A percentile compares a stretch with the other conserved stretches of the same genome.
Conservation (phyloP, 2,329 filamentous ascomycete species). For the Fusarium sp. region DNA sequence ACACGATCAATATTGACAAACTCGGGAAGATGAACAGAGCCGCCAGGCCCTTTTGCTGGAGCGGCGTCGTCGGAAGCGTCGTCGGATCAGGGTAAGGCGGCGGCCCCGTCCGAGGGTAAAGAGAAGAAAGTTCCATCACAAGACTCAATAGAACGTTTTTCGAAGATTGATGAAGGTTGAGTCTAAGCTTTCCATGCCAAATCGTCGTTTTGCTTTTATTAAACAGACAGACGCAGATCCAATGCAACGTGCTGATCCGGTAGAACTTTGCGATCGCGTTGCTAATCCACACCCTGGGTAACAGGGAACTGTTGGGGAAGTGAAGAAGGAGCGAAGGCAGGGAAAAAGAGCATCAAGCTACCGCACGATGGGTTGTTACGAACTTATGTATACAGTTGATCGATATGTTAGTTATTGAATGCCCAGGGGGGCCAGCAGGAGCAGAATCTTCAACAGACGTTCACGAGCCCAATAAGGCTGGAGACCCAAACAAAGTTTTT, state of each 20-base stretch:
- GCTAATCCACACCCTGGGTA: slow-evolving; percentile 16
- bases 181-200: not conserved
- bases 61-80: slow-evolving; percentile 51
- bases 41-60: slow-evolving; percentile 49
- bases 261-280: slow-evolving; percentile 1
- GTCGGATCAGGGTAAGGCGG: slow-evolving; percentile 44
- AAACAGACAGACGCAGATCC: not conserved
- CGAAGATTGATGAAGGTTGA: not conserved
- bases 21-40: slow-evolving; percentile 52
- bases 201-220: not conserved
- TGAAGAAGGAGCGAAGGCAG: not conserved
- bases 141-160: not conserved
- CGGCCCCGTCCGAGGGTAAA: slow-evolving; percentile 30
- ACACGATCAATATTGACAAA: slow-evolving; percentile 46
- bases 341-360: not conserved
- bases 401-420: not conserved
- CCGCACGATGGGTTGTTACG: not conserved
- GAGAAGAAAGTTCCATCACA: slow-evolving; percentile 15
- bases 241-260: slow-evolving; percentile 26
- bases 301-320: slow-evolving; percentile 6
- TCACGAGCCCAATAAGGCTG: not conserved
- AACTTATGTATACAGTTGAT: slow-evolving; percentile 25
- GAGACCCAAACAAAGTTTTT: slow-evolving; percentile 22
- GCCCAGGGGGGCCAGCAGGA: not conserved
- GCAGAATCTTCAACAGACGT: slow-evolving; percentile 6